Evolutionary conservation across 2,329 filamentous ascomycete species (phyloP).

Genomic region (Fusarium sp.): DNA sequence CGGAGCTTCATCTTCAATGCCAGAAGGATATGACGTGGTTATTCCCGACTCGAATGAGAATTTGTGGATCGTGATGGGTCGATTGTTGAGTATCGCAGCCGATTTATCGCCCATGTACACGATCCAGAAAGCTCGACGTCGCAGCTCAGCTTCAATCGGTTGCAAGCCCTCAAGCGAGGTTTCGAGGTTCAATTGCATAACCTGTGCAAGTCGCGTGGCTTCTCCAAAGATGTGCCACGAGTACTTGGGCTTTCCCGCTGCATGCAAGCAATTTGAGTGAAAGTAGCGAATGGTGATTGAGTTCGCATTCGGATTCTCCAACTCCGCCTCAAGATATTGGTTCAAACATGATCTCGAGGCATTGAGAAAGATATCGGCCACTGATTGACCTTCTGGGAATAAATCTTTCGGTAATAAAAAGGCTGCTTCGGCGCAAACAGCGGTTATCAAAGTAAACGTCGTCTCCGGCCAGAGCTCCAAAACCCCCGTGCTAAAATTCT

Average conservation of each 20-base stretch:
- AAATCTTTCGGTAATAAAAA: constrained; percentile 53
- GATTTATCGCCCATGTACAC: constrained; percentile 54
- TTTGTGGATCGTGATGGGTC: constrained; percentile 56
- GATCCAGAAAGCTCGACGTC: constrained; percentile 52
- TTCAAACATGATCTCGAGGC: constrained; percentile 52
- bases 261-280: constrained; percentile 57
- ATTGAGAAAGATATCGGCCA: constrained; percentile 52
- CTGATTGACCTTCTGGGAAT: constrained; percentile 50
- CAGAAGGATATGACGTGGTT: constrained; percentile 48
- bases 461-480: constrained; percentile 50
- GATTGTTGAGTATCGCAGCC: constrained; percentile 51
- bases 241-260: constrained; percentile 53
- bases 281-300: constrained; percentile 57
- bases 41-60: constrained; percentile 54
- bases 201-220: constrained; percentile 53
- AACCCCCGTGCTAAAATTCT: constrained; percentile 12
- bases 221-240: constrained; percentile 59
- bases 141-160: constrained; percentile 51
- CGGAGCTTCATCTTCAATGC: constrained; percentile 41
- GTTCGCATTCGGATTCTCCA: constrained; percentile 54
- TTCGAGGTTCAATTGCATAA: constrained; percentile 56
- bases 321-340: constrained; percentile 53
- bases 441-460: constrained; percentile 54
- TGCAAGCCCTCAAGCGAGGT: constrained; percentile 47
- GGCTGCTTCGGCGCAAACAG: constrained; percentile 55